phyloP scores from a whole-genome alignment of 1,139 yeast species.

The Pichia cactophila region DNA sequence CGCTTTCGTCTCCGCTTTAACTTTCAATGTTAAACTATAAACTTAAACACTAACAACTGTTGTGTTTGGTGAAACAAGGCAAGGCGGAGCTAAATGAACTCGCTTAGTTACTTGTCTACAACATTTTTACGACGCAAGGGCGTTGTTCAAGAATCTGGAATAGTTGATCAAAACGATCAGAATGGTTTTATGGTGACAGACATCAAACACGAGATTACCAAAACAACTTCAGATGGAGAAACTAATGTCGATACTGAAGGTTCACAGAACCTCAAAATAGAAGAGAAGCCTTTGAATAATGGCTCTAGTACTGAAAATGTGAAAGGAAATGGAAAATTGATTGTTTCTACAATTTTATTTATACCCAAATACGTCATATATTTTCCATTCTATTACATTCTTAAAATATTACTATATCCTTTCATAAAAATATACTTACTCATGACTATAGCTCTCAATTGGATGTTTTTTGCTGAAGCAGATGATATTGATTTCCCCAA shows the following conservation, averaged over 20 bases:
- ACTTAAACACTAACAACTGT: background rate
- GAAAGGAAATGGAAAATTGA: background rate
- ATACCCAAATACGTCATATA: constrained; percentile 37
- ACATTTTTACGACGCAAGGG: background rate
- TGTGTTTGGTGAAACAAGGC: background rate
- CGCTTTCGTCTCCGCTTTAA: background rate
- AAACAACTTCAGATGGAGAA: background rate
- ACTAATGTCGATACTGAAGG: background rate
- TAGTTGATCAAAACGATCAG: background rate
- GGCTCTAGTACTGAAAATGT: background rate
- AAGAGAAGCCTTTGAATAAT: no score
- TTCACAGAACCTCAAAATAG: no score
- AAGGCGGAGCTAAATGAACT: background rate
- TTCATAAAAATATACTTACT: constrained; percentile 28
- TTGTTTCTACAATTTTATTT: constrained; percentile 28
- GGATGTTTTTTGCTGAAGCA: background rate
- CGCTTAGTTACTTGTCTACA: background rate
- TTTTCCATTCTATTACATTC: constrained; percentile 37
- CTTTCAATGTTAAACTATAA: no score
- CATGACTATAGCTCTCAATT: background rate
- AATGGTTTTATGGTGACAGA: background rate
- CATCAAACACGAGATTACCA: background rate
- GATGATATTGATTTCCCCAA: background rate
- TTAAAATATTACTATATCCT: constrained; percentile 45
- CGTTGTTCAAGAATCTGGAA: background rate